phyloP scores from a whole-genome alignment of 2,329 filamentous ascomycete species.

The Coleophoma cylindrospora region DNA sequence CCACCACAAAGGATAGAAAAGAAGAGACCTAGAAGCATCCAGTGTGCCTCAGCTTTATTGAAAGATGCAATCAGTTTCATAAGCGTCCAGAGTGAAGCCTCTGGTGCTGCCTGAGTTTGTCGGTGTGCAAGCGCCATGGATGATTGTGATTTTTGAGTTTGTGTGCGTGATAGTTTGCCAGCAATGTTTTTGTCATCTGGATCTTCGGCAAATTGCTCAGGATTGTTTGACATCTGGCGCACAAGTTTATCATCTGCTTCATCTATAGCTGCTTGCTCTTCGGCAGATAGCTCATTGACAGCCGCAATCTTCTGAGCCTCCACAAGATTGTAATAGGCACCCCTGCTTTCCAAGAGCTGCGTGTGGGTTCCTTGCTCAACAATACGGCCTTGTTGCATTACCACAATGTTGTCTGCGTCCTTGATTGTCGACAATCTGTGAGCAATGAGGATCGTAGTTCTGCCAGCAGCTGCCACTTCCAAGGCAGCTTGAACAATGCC shows the following conservation, averaged over 20 bases:
- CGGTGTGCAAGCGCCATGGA: conserved; percentile 62
- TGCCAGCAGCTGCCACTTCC: conserved; percentile 76
- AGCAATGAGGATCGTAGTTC: conserved; percentile 94
- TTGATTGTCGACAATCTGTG: conserved; percentile 93
- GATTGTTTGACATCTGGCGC: conserved; percentile 37
- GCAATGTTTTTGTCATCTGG: conserved; percentile 56
- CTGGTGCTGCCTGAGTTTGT: conserved; percentile 40
- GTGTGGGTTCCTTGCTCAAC: conserved; percentile 90
- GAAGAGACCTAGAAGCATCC: conserved; percentile 69
- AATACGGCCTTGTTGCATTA: conserved; percentile 81
- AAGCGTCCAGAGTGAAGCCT: conserved; percentile 70
- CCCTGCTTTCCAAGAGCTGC: conserved; percentile 62
- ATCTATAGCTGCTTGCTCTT: conserved; percentile 46
- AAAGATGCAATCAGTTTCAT: conserved; percentile 77
- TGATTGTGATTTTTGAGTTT: conserved; percentile 57
- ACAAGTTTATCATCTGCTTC: conserved; percentile 45
- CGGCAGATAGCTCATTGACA: conserved; percentile 46
- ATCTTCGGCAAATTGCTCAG: conserved; percentile 42
- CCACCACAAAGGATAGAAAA: conserved; percentile 75
- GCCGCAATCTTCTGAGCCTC: conserved; percentile 79
- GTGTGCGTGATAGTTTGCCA: conserved; percentile 49
- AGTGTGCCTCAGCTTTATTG: conserved; percentile 66
- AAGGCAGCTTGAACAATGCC: conserved; percentile 90
- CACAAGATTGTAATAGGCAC: conserved; percentile 80
- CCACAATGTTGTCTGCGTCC: conserved; percentile 92